These are phyloP conservation scores for Emmonsia crescens DNA, from an alignment of 2,329 filamentous ascomycete species.

Conservation along the genomic window DNA sequence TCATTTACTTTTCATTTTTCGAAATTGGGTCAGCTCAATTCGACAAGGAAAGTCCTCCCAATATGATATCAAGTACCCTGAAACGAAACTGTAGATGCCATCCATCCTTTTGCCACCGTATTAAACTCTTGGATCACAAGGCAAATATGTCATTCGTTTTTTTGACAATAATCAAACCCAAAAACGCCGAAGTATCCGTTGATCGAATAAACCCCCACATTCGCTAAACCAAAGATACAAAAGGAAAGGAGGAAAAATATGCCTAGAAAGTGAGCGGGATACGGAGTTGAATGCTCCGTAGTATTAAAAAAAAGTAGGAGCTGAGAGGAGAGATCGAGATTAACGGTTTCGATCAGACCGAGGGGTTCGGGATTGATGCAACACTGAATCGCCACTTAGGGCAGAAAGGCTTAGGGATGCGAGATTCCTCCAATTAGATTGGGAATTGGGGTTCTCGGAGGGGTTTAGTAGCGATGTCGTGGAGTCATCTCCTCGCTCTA, in stretches of 20 bases:
- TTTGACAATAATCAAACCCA: not conserved
- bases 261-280: not conserved
- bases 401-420: constrained; percentile 35
- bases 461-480: constrained; percentile 25
- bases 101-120: not conserved
- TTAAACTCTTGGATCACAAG: not conserved
- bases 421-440: constrained; percentile 35
- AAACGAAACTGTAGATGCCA: not conserved
- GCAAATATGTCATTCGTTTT: not conserved
- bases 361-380: constrained; percentile 29
- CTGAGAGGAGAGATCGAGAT: constrained; percentile 13
- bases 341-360: constrained; percentile 29
- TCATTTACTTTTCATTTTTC: not conserved
- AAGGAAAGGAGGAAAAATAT: constrained; percentile 3
- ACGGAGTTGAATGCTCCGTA: constrained; percentile 4
- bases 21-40: not conserved
- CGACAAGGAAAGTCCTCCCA: not conserved
- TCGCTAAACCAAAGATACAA: constrained; percentile 3
- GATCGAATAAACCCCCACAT: not conserved
- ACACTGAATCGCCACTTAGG: constrained; percentile 37
- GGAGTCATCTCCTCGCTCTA: constrained; percentile 30
- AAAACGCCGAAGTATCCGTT: not conserved
- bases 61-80: not conserved
- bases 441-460: constrained; percentile 17
- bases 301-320: constrained; percentile 9